phyloP scores from a whole-genome alignment of 371 early-diverging fungal species.

The Mortierella sp. region DNA sequence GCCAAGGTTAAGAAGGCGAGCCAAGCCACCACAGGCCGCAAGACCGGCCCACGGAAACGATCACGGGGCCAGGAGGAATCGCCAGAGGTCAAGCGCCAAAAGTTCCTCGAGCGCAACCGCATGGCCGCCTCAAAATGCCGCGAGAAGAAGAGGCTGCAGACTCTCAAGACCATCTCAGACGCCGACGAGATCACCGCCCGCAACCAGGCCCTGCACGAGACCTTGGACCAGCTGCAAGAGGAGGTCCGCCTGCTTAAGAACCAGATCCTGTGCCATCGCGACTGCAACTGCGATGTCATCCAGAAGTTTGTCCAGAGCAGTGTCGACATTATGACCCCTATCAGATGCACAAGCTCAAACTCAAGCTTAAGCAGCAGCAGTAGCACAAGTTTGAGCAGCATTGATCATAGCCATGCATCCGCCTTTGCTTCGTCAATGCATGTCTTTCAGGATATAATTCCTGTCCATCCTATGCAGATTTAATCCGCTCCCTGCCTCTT shows the following conservation, averaged over 20 bases:
- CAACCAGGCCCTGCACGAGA: conserved; percentile 73
- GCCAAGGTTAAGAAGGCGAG: conserved; percentile 12
- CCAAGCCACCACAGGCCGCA: conserved; percentile 18
- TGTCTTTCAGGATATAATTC: conserved; percentile 11
- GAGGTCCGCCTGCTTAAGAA: conserved; percentile 76
- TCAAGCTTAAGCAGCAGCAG: neutral
- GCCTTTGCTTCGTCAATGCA: neutral
- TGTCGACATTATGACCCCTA: conserved; percentile 1
- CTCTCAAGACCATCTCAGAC: conserved; percentile 72
- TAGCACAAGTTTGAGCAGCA: neutral
- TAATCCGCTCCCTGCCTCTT: neutral
- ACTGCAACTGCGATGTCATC: conserved; percentile 71
- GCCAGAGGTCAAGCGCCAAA: conserved; percentile 64
- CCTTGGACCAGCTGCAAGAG: conserved; percentile 73
- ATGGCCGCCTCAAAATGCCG: conserved; percentile 84
- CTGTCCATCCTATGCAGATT: neutral
- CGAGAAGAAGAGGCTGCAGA: conserved; percentile 84
- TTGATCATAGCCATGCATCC: neutral
- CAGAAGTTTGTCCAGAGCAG: conserved; percentile 62
- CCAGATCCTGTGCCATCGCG: conserved; percentile 74
- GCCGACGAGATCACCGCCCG: conserved; percentile 65
- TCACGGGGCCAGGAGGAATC: conserved; percentile 30
- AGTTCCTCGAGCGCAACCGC: conserved; percentile 83
- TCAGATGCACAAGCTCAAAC: neutral
- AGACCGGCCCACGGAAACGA: conserved; percentile 24